These are phyloP conservation scores for Glaciozyma martinii DNA, from an alignment of 768 basidiomycete genomes.

Conservation along the genomic window DNA sequence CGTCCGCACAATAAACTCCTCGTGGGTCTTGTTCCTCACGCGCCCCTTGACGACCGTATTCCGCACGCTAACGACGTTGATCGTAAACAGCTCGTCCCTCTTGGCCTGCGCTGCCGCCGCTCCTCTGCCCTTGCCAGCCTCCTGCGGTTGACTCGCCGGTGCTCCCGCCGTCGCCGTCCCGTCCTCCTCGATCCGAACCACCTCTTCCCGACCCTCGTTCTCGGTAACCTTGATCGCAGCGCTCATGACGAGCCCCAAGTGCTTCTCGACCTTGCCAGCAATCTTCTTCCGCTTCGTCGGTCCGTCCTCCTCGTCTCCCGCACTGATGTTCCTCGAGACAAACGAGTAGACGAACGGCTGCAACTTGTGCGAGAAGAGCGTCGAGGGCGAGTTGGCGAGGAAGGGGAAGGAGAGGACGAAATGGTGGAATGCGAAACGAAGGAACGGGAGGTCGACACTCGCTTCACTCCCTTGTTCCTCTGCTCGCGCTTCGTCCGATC, in stretches of 20 bases:
- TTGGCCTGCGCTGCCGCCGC: constrained; percentile 35
- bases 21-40: constrained; percentile 75
- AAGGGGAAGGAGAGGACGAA: constrained; percentile 94
- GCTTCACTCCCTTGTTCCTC: constrained; percentile 2
- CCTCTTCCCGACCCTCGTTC: constrained; percentile 56
- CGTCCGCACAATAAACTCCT: constrained; percentile 95
- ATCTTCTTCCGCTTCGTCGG: constrained; percentile 59
- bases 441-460: constrained; percentile 63
- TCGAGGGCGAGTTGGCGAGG: constrained; percentile 73
- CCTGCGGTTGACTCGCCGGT: constrained; percentile 46
- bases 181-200: constrained; percentile 74
- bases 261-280: constrained; percentile 71
- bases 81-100: constrained; percentile 59
- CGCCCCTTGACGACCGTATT: constrained; percentile 74
- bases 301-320: constrained; percentile 45
- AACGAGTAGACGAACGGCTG: constrained; percentile 85
- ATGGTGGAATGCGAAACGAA: constrained; percentile 80
- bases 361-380: constrained; percentile 88
- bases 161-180: constrained; percentile 72
- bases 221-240: constrained; percentile 74
- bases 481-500: constrained; percentile 15
- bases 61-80: constrained; percentile 84
- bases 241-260: constrained; percentile 68
- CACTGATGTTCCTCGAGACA: constrained; percentile 62
- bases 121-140: constrained; percentile 5